A percentile compares a stretch with the other conserved stretches of the same genome.
Evolutionary conservation across 164 flowering plant genomes (phyloP).

Genomic region (Vitis cinerea): DNA sequence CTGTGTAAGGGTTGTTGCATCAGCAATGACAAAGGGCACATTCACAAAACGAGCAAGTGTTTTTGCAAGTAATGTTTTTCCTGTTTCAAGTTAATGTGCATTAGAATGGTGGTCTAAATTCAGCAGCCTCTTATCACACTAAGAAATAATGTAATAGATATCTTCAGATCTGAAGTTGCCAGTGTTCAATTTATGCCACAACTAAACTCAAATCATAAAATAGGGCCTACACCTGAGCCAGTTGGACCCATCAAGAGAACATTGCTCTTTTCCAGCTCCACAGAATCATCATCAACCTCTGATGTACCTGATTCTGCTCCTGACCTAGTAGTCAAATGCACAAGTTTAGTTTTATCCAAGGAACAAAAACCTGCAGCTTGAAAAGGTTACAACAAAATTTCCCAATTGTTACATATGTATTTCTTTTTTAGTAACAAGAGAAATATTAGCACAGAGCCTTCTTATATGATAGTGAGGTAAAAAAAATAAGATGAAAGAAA

Average conservation of each 20-base stretch:
- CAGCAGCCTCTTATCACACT: conserved; percentile 2
- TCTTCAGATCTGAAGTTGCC: background rate
- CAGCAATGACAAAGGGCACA: conserved; percentile 98
- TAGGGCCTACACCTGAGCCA: conserved; percentile 71
- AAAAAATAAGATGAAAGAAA: background rate
- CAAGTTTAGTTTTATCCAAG: conserved; percentile 17
- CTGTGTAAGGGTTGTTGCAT: conserved; percentile 96
- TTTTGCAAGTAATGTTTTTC: conserved; percentile 96
- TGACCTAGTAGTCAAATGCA: conserved; percentile 49
- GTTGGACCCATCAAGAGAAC: conserved; percentile 98
- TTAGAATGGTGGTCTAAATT: conserved; percentile 14
- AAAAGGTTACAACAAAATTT: background rate
- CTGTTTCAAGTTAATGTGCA: conserved; percentile 35
- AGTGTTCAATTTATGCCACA: background rate
- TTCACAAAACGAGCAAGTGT: conserved; percentile 95
- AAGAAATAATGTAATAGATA: conserved; percentile 10
- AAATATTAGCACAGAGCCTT: background rate
- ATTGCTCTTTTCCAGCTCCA: conserved; percentile 97
- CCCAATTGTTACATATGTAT: no score
- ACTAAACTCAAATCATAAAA: background rate
- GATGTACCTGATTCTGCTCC: conserved; percentile 50
- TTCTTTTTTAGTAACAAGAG: background rate
- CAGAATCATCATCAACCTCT: conserved; percentile 61
- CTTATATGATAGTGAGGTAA: background rate
- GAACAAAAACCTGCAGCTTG: background rate